These are phyloP conservation scores for Penicillium atrosanguineum DNA, from an alignment of 495 filamentous ascomycete genomes.

Conservation along the genomic window DNA sequence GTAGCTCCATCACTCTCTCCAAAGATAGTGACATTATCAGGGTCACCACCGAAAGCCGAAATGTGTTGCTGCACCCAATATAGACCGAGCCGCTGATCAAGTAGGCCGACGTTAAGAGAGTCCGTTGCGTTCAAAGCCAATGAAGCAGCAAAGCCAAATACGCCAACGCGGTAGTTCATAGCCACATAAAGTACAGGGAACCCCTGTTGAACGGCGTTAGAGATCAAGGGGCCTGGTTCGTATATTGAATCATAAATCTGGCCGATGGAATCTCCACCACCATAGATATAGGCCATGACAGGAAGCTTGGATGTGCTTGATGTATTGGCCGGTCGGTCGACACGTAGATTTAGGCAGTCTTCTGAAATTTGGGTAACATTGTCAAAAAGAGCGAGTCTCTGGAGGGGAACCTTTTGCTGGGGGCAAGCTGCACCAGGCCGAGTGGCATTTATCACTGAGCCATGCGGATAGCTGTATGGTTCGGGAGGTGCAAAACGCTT, in stretches of 20 bases:
- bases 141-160: conserved; percentile 17
- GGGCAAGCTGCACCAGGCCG: conserved; percentile 14
- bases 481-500: conserved; percentile 16
- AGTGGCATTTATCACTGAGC: conserved; percentile 13
- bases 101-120: conserved; percentile 5
- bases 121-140: conserved; percentile 3
- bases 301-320: conserved; percentile 7
- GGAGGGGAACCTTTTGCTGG: conserved; percentile 11
- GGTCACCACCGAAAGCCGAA: conserved; percentile 11
- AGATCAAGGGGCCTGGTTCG: conserved; percentile 7
- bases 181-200: conserved; percentile 13
- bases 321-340: conserved; percentile 11
- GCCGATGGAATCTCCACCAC: conserved; percentile 13
- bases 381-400: conserved; percentile 10
- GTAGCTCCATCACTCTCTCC: conserved; percentile 12
- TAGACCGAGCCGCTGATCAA: conserved; percentile 3
- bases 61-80: conserved; percentile 12
- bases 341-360: conserved; percentile 13
- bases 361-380: conserved; percentile 14
- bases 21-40: conserved; percentile 13
- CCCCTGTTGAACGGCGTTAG: conserved; percentile 6
- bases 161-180: conserved; percentile 15
- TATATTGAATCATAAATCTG: conserved; percentile 16
- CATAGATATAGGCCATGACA: conserved; percentile 17
- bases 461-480: conserved; percentile 7